Percentiles rank a stretch among this genome's conserved stretches.
phyloP scores from a whole-genome alignment of 2,329 filamentous ascomycete species.

The Monilinia laxa region DNA sequence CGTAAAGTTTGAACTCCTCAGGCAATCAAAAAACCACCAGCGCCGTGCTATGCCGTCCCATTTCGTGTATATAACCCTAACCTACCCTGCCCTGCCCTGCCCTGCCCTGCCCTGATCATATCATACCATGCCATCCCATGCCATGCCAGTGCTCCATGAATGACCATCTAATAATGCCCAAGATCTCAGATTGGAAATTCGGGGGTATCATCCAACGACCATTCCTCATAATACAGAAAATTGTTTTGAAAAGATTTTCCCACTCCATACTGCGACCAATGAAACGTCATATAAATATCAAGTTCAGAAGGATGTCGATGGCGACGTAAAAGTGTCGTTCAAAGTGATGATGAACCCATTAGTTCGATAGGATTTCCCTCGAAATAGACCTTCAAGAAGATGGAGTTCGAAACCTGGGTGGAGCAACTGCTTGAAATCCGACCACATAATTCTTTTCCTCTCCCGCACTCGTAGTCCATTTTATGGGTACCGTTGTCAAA shows the following conservation, averaged over 20 bases:
- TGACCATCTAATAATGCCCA: conserved; percentile 18
- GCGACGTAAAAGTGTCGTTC: neutral
- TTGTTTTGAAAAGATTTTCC: neutral
- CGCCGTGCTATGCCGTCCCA: neutral
- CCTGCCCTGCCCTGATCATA: neutral
- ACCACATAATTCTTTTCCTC: conserved; percentile 30
- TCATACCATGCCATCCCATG: too few species aligned
- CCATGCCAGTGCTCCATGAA: neutral
- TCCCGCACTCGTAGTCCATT: conserved; percentile 56
- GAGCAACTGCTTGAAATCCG: conserved; percentile 31
- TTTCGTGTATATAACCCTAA: neutral
- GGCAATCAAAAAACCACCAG: conserved; percentile 2
- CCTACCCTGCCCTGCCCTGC: neutral
- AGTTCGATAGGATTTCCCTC: neutral
- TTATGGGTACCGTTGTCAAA: conserved; percentile 89
- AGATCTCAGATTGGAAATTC: neutral
- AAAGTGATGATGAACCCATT: neutral
- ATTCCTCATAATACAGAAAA: conserved; percentile 1
- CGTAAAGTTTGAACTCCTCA: neutral
- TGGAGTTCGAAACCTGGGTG: neutral
- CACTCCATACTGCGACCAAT: neutral
- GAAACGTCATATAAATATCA: neutral
- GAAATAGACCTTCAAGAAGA: neutral
- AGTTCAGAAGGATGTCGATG: neutral
- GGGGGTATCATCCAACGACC: conserved; percentile 1